Conservation (phyloP, 768 basidiomycete genomes). For the Trametes cubensis region DNA sequence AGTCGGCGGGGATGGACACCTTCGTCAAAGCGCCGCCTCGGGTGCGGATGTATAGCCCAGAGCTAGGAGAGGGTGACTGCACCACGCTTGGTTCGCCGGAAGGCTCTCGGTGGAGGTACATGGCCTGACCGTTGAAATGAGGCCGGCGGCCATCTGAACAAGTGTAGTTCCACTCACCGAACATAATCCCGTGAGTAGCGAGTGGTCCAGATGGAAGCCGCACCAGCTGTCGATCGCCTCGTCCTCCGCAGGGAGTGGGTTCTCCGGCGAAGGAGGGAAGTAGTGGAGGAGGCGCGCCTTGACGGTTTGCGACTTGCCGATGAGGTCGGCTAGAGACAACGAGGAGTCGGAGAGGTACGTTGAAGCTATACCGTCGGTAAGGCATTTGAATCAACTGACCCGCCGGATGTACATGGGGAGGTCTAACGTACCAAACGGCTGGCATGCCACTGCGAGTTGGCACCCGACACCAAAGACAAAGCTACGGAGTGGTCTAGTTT, state of each 20-base stretch:
- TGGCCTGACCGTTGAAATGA: constrained; percentile 53
- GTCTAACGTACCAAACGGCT: constrained; percentile 79
- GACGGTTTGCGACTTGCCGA: constrained; percentile 75
- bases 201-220: constrained; percentile 94
- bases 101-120: constrained; percentile 68
- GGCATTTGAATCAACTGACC: no score
- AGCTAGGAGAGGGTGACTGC: constrained; percentile 68
- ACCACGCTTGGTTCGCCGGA: constrained; percentile 49
- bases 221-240: constrained; percentile 88
- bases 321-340: constrained; percentile 70
- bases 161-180: constrained; percentile 51
- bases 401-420: no score
- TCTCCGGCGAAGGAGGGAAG: constrained; percentile 67
- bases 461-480: constrained; percentile 84
- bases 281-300: constrained; percentile 97
- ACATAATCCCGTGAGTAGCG: constrained; percentile 89
- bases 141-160: background rate
- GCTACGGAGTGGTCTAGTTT: constrained; percentile 37
- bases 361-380: constrained; percentile 51
- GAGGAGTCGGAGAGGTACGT: constrained; percentile 66
- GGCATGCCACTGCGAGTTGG: constrained; percentile 83
- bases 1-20: constrained; percentile 82
- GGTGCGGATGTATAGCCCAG: constrained; percentile 91
- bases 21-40: constrained; percentile 78
- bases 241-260: constrained; percentile 46